A percentile compares a stretch with the other conserved stretches of the same genome.
Evolutionary conservation across 805 yeast species (phyloP).

Genomic region (Trichomonascus vanleenenianus): DNA sequence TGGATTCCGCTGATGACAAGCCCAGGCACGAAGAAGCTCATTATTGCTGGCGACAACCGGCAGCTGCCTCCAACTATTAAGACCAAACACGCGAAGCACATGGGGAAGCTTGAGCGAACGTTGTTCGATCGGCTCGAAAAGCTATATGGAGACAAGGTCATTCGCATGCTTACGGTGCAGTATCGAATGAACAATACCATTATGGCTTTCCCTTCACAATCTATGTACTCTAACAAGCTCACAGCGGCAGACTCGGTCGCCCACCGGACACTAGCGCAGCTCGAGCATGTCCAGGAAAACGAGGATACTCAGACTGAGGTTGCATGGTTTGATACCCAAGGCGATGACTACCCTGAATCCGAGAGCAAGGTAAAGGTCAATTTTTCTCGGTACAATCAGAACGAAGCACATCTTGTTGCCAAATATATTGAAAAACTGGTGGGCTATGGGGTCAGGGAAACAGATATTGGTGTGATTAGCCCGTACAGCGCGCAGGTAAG

Average conservation of each 20-base stretch:
- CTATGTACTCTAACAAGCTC: slow-evolving; percentile 56
- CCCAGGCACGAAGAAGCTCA: slow-evolving; percentile 45
- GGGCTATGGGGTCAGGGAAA: slow-evolving; percentile 42
- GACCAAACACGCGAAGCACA: slow-evolving; percentile 33
- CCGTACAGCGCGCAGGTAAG: slow-evolving; percentile 89
- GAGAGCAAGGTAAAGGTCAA: slow-evolving; percentile 26
- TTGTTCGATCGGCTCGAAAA: slow-evolving; percentile 72
- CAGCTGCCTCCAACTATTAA: slow-evolving; percentile 91
- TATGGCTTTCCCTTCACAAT: slow-evolving; percentile 68
- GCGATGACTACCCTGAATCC: slow-evolving; percentile 69
- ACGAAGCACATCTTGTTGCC: slow-evolving; percentile 58
- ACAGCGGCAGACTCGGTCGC: slow-evolving; percentile 56
- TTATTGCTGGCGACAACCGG: slow-evolving; percentile 88
- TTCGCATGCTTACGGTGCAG: slow-evolving; percentile 61
- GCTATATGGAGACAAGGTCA: slow-evolving; percentile 39
- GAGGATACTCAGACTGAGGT: slow-evolving; percentile 52
- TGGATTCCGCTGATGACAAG: slow-evolving; percentile 87
- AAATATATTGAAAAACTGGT: slow-evolving; percentile 49
- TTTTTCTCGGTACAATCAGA: slow-evolving; percentile 59
- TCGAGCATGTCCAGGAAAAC: slow-evolving; percentile 40
- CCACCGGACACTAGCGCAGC: slow-evolving; percentile 35
- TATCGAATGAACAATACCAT: slow-evolving; percentile 80
- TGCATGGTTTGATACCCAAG: slow-evolving; percentile 90
- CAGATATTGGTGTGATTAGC: slow-evolving; percentile 73
- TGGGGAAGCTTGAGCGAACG: slow-evolving; percentile 49